Evolutionary conservation across 129 eudicot species (phyloP).

Genomic region (Logfia minima): DNA sequence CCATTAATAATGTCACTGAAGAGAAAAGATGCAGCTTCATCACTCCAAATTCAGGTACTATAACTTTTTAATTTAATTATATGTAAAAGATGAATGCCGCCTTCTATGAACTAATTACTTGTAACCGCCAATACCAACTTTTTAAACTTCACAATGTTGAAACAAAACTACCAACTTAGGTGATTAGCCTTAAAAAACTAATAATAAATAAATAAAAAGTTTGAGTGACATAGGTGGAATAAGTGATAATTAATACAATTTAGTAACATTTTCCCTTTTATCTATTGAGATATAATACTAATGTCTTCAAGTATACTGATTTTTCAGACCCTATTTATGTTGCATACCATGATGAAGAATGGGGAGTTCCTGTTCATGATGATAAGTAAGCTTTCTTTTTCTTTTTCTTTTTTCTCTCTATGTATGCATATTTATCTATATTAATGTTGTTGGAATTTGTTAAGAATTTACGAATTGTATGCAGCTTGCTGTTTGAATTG

Average conservation of each 20-base stretch:
- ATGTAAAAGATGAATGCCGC: background rate
- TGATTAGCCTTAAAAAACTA: background rate
- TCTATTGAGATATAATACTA: background rate
- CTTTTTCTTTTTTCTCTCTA: background rate
- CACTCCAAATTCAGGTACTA: slow-evolving; percentile 65
- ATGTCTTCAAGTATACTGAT: background rate
- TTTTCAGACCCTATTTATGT: slow-evolving; percentile 68
- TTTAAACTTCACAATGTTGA: too few relatives aligned
- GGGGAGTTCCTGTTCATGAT: slow-evolving; percentile 87
- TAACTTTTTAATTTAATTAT: background rate
- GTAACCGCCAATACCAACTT: background rate
- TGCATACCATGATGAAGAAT: slow-evolving; percentile 89
- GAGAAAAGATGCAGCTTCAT: slow-evolving; percentile 74
- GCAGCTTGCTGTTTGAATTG: slow-evolving; percentile 74
- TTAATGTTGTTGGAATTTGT: background rate
- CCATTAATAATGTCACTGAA: slow-evolving; percentile 19
- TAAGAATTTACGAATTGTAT: background rate
- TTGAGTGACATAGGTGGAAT: too few relatives aligned
- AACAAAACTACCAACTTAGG: too few relatives aligned
- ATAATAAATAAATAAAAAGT: too few relatives aligned
- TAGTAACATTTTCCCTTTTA: background rate
- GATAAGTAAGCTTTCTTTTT: slow-evolving; percentile 52
- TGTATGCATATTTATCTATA: slow-evolving; percentile 1
- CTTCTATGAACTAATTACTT: background rate
- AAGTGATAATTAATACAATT: too few relatives aligned